A percentile compares a stretch with the other conserved stretches of the same genome.
phyloP scores from a whole-genome alignment of 257 asterid genomes.

The Jaltomata sinuosa region DNA sequence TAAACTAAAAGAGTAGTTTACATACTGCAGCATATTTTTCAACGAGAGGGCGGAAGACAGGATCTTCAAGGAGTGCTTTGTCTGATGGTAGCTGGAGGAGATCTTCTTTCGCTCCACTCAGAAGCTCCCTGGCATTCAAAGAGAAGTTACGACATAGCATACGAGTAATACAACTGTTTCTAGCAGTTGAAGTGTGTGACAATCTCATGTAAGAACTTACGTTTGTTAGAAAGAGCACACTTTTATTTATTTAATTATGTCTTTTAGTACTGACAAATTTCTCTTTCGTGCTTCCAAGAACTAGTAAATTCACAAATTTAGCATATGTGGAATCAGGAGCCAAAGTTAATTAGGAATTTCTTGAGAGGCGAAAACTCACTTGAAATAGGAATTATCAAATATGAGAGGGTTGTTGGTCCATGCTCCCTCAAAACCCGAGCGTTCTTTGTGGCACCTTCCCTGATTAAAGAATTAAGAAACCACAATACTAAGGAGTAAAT shows the following conservation, averaged over 20 bases:
- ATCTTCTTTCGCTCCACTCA: slow-evolving; percentile 66
- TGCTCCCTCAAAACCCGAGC: slow-evolving; percentile 90
- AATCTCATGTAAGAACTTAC: neutral
- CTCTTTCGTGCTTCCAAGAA: slow-evolving; percentile 39
- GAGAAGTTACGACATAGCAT: slow-evolving; percentile 17
- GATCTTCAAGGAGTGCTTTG: slow-evolving; percentile 63
- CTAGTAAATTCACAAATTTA: neutral
- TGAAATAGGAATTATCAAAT: slow-evolving; percentile 76
- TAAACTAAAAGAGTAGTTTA: neutral
- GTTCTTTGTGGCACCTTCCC: slow-evolving; percentile 91
- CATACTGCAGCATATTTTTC: slow-evolving; percentile 82
- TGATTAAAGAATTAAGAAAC: slow-evolving; percentile 5
- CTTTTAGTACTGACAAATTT: slow-evolving; percentile 39
- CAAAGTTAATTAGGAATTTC: neutral
- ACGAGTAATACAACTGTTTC: slow-evolving; percentile 28
- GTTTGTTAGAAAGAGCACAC: neutral
- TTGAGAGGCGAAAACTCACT: slow-evolving; percentile 18
- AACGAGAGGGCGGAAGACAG: slow-evolving; percentile 58
- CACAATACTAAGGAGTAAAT: neutral
- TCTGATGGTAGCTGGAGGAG: slow-evolving; percentile 71
- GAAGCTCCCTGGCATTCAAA: slow-evolving; percentile 44
- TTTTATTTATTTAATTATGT: neutral
- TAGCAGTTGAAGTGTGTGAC: neutral
- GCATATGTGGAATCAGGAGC: neutral
- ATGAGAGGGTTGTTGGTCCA: slow-evolving; percentile 84